Conservation (phyloP, 192 early-diverging fungal genomes). For the Rhizoclosmatium sp. region DNA sequence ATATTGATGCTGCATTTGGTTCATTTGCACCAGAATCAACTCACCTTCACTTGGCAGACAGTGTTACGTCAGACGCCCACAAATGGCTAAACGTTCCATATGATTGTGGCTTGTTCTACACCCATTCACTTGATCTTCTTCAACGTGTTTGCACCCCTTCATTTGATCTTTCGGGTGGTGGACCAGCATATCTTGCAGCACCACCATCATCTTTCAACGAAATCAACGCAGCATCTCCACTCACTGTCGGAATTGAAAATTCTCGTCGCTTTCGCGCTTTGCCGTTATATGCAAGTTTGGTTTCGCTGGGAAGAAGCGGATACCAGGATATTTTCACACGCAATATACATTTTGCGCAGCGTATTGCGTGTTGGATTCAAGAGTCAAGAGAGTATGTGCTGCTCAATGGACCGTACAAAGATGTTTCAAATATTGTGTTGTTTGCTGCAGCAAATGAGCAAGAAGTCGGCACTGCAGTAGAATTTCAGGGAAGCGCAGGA, state of each 20-base stretch:
- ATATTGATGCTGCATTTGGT: slow-evolving; percentile 73
- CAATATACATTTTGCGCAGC: slow-evolving; percentile 57
- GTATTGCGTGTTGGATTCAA: slow-evolving; percentile 57
- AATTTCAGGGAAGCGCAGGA: slow-evolving; percentile 16
- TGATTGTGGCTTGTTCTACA: slow-evolving; percentile 64
- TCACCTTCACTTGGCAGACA: slow-evolving; percentile 54
- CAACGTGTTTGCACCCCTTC: neutral
- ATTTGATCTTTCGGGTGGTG: neutral
- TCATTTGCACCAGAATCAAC: slow-evolving; percentile 53
- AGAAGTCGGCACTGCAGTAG: neutral
- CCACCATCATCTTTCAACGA: slow-evolving; percentile 17
- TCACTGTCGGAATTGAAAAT: slow-evolving; percentile 68
- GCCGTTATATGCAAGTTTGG: slow-evolving; percentile 62
- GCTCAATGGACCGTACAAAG: slow-evolving; percentile 14
- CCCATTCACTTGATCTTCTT: neutral
- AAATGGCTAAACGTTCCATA: slow-evolving; percentile 75
- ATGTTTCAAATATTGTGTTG: slow-evolving; percentile 41
- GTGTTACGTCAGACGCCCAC: slow-evolving; percentile 65
- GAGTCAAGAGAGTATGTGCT: slow-evolving; percentile 21
- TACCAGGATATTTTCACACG: slow-evolving; percentile 56
- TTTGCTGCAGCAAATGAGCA: slow-evolving; percentile 28
- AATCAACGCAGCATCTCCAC: slow-evolving; percentile 53
- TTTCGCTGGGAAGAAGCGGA: slow-evolving; percentile 59
- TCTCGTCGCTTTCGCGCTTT: slow-evolving; percentile 65
- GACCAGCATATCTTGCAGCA: slow-evolving; percentile 39